Evolutionary conservation across 495 filamentous ascomycete species (phyloP).

Genomic region (Endocarpon pusillum): DNA sequence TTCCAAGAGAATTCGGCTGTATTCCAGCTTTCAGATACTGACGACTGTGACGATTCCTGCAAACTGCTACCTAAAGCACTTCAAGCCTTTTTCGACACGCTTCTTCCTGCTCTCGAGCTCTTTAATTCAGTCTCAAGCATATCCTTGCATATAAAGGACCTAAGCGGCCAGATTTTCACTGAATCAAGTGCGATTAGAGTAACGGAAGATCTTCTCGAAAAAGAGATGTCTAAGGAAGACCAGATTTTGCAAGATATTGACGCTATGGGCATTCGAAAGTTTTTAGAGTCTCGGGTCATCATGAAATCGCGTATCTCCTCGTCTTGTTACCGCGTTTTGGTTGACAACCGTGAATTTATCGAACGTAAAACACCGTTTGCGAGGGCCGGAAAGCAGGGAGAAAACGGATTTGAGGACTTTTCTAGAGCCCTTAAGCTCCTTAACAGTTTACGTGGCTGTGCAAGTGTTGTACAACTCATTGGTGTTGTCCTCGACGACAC

Average conservation of each 20-base stretch:
- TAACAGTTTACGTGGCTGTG: not conserved
- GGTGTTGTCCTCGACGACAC: slow-evolving; percentile 1
- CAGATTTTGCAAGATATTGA: slow-evolving; percentile 1
- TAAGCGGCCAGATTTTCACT: not conserved
- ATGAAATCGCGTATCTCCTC: not conserved
- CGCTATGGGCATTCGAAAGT: not conserved
- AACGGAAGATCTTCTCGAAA: not conserved
- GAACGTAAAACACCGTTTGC: not conserved
- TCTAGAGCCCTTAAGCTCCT: not conserved
- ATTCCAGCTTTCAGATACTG: not conserved
- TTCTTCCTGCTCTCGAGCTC: slow-evolving; percentile 1
- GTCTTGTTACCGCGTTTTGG: not conserved
- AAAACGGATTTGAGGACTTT: slow-evolving; percentile 1
- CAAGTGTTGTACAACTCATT: not conserved
- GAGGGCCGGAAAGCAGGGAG: not conserved
- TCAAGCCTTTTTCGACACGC: not conserved
- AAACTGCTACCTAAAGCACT: not conserved
- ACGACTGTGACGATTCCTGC: not conserved
- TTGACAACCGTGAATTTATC: not conserved
- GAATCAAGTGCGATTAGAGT: not conserved
- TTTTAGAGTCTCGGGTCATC: not conserved
- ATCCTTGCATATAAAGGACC: not conserved
- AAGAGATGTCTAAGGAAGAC: not conserved
- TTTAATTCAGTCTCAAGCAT: not conserved
- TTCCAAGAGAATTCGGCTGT: not conserved